Evolutionary conservation across 1,284 basidiomycete genomes (phyloP), one percentile per base, ranked within the genome.

Genomic region (Ustilago xerochloae): DNA sequence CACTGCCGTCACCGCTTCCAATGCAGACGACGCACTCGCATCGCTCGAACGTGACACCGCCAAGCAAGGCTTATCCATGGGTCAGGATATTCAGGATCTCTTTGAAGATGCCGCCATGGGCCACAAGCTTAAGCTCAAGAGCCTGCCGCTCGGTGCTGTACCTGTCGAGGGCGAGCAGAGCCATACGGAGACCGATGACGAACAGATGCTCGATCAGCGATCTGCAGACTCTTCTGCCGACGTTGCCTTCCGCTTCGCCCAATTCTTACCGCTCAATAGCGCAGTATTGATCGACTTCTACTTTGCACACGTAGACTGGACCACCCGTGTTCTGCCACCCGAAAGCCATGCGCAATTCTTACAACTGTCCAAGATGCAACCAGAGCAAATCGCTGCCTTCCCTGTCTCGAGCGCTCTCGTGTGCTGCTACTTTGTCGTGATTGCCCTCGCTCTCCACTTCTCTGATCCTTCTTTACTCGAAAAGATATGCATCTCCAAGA

Each of bases 261-360:
- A 66, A 3, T 74, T 71, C 24, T 45, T 68, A 2, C 75, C 75
- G 1, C 24, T 54, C 38, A 50, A 50, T 16, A 63, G 48, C 28
- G 47, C 67, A 41, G 43, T 53, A 12, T 57, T 81, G 8, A 64
- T 81, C 26, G 68, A 78, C 12, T 81, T 79, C 53, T 81, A 81
- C 72, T 81, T 81, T 49, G 49, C 71, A 8, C 66, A 78, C 15
- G 54, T 81, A 22, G 78, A 80, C 54, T 81, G 80, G 80, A 81
- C 78, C 24, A 71, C 80, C 15, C 63, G 74, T 12, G 67, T 74
- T 36, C 39, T 72, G 36, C 52, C 63, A 20, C 63, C 69, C 6
- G 60, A 72, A 28, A 57, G 55, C 35, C 36, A 54, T 9, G 16
- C 41, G 26, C 46, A 63, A 6, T 72, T 72, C 48, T 32, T 56